Evolutionary conservation across 2,329 filamentous ascomycete species (phyloP), one percentile per base, ranked within the genome.

Genomic region (Talaromyces sp.): DNA sequence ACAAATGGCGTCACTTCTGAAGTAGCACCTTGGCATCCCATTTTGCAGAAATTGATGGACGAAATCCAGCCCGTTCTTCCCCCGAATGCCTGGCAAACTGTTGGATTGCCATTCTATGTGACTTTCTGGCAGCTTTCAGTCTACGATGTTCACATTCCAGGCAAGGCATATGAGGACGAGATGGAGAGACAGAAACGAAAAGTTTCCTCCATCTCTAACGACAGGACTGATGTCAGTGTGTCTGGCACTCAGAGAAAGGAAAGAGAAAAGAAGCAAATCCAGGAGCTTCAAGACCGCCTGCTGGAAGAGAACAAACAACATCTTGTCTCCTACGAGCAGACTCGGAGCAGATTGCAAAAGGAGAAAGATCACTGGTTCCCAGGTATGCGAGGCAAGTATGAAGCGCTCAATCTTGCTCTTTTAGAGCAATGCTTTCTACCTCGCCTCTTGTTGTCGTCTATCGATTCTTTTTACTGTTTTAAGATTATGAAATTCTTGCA

Each of bases 361-460:
- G 90, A 94, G 69, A 92, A 93, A 72, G 82, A 87, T 66, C 78
- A 83, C 60, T 97, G 93, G 87, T 97, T 98, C 72, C 79, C 84
- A 4, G 83, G 85, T 9, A 82, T 87, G 65, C 83, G 85, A 63
- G 79, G 83, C 27, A 89, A 87, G 68, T 78, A 83, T 44, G 87
- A 89, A 62, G 81, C 80, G 7, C 82, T 96, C 4, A 90, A 94
- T 58, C 87, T 92, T 68, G 83, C 86, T 3, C 78, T 99, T 18
- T 83, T 99, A 9, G 92, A 98, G 75, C 89, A 96, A 68, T 99
- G 95, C 72, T 87, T 99, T 67, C 77, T 98, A n/a, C 95, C 95
- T 9, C 89, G 95, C 50, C 82, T 96, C 18, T 83, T 95, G 30
- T 81, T 96, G 33, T 96, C 93, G 0, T 87, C 92, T 1, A 84